Percentiles rank a stretch among this genome's conserved stretches.
Conservation (phyloP, 1,284 basidiomycete genomes). For the Fomitopsis pinicola region DNA sequence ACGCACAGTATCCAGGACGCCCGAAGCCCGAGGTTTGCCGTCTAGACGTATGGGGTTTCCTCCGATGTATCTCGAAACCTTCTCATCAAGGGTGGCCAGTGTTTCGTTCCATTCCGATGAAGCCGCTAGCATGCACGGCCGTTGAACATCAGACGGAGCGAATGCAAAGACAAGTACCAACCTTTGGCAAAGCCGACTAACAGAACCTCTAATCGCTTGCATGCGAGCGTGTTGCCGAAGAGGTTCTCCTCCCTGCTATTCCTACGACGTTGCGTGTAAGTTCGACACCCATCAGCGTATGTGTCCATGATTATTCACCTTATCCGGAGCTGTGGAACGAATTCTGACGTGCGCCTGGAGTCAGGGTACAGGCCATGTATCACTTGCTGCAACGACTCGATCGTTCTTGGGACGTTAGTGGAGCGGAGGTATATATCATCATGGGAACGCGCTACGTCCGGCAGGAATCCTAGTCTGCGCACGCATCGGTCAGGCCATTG, state of each 20-base stretch:
- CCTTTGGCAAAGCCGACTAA: slow-evolving; percentile 62
- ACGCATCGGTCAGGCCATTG: background rate
- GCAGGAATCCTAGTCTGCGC: slow-evolving; percentile 60
- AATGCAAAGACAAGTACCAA: background rate
- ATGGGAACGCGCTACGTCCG: slow-evolving; percentile 44
- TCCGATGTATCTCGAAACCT: slow-evolving; percentile 66
- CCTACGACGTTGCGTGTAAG: slow-evolving; percentile 27
- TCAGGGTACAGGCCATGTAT: slow-evolving; percentile 69
- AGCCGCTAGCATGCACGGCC: slow-evolving; percentile 42
- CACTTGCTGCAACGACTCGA: slow-evolving; percentile 73
- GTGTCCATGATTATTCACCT: slow-evolving; percentile 37
- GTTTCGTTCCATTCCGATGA: slow-evolving; percentile 63
- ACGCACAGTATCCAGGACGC: slow-evolving; percentile 74
- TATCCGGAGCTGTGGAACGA: slow-evolving; percentile 50
- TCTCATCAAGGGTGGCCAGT: slow-evolving; percentile 59
- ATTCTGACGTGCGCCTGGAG: slow-evolving; percentile 39
- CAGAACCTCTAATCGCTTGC: slow-evolving; percentile 62
- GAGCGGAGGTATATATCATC: slow-evolving; percentile 62
- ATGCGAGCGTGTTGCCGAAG: slow-evolving; percentile 62
- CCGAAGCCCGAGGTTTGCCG: slow-evolving; percentile 73
- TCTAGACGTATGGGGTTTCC: slow-evolving; percentile 70
- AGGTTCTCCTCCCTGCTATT: slow-evolving; percentile 74
- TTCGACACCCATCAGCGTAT: background rate
- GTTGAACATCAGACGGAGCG: background rate
- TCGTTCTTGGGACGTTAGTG: slow-evolving; percentile 75